A percentile compares a stretch with the other conserved stretches of the same genome.
Evolutionary conservation across 2,329 filamentous ascomycete genomes (phyloP).

Genomic region (Dactylella cylindrospora): DNA sequence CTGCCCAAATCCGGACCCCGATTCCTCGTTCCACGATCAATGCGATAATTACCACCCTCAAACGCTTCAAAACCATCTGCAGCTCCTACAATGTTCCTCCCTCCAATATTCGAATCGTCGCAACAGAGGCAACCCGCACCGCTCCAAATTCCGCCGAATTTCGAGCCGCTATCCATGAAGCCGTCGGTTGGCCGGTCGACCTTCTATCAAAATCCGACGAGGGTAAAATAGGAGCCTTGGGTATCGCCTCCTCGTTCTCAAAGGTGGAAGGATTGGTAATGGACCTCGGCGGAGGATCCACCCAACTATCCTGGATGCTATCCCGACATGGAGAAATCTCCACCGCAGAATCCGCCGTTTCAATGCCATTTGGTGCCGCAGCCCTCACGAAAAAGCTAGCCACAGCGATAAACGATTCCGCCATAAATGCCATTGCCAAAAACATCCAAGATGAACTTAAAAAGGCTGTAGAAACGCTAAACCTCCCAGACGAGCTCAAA

Average conservation of each 20-base stretch:
- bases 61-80: slow-evolving; percentile 72
- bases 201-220: slow-evolving; percentile 78
- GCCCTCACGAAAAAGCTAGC: slow-evolving; percentile 62
- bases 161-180: slow-evolving; percentile 63
- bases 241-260: slow-evolving; percentile 73
- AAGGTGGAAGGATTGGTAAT: slow-evolving; percentile 76
- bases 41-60: slow-evolving; percentile 66
- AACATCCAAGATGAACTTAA: slow-evolving; percentile 63
- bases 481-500: slow-evolving; percentile 60
- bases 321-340: slow-evolving; percentile 57
- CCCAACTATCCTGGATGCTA: slow-evolving; percentile 69
- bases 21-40: slow-evolving; percentile 64
- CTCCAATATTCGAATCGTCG: slow-evolving; percentile 70
- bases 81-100: slow-evolving; percentile 67
- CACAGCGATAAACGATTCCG: slow-evolving; percentile 53
- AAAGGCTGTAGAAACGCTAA: slow-evolving; percentile 61
- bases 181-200: slow-evolving; percentile 68
- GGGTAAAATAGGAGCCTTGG: slow-evolving; percentile 78
- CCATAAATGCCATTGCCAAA: slow-evolving; percentile 57
- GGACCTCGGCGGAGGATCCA: slow-evolving; percentile 77
- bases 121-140: slow-evolving; percentile 84
- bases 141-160: slow-evolving; percentile 73
- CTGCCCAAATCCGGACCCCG: slow-evolving; percentile 48
- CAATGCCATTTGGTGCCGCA: slow-evolving; percentile 70
- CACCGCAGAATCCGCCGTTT: slow-evolving; percentile 61